Evolutionary conservation across 306 rosid species (phyloP).

Genomic region (Gillenia trifoliata): DNA sequence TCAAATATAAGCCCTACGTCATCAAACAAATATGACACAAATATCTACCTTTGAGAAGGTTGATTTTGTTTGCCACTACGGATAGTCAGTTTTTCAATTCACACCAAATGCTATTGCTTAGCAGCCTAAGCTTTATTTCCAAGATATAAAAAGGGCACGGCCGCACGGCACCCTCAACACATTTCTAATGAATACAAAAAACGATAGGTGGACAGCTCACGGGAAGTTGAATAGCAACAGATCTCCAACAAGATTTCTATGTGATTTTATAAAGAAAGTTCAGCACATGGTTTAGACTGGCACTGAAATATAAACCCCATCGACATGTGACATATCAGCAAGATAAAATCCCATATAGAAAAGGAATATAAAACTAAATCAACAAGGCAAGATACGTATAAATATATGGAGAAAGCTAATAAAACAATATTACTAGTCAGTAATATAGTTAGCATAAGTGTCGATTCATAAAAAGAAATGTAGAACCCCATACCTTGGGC

Average conservation of each 20-base stretch:
- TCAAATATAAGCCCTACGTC: too few relatives aligned
- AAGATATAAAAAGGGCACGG: too few relatives aligned
- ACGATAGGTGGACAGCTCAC: too few relatives aligned
- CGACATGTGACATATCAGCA: background rate
- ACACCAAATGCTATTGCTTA: too few relatives aligned
- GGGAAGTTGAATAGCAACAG: too few relatives aligned
- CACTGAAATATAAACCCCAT: background rate
- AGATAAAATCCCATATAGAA: background rate
- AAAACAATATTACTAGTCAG: background rate
- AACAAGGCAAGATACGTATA: background rate
- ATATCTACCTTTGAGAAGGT: too few relatives aligned
- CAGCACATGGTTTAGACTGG: background rate
- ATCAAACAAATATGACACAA: too few relatives aligned
- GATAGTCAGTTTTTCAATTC: too few relatives aligned
- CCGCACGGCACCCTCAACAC: too few relatives aligned
- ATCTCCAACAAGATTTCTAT: background rate
- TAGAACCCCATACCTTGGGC: constrained; percentile 59
- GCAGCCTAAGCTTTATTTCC: too few relatives aligned
- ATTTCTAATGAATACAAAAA: too few relatives aligned
- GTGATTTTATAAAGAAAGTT: background rate
- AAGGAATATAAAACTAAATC: background rate
- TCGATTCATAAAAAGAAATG: background rate
- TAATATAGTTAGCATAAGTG: background rate
- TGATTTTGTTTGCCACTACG: too few relatives aligned
- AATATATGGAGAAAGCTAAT: background rate